Base-by-base conservation (phyloP, 441 rosid genomes). In the Omphalea diandra region DNA sequence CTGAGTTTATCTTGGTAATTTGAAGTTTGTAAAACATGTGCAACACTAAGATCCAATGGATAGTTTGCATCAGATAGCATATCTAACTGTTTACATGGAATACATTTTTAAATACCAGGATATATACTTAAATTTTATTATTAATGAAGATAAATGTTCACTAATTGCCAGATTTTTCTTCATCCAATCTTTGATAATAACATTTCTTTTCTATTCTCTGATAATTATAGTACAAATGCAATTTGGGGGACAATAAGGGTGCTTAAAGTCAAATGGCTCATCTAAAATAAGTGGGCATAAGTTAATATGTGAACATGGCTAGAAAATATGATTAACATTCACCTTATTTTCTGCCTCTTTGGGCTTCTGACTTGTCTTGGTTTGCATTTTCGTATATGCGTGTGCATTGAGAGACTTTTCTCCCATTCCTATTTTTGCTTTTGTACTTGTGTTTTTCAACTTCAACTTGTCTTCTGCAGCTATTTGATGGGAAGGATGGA, bases 401-500 rank as follows among this genome's bases (percentile, higher is more conserved):
- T n/a, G n/a, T n/a, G n/a, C n/a, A n/a, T n/a, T 49, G 41, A 54
- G 10, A 3, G 40, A 40, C 61, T 60, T 71, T 40, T 20, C 31
- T 56, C 15, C 3, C 1, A 6, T 60, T 58, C 4, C 29, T 33
- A 22, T 67, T 56, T 55, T 38, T 36, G 55, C 11, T 52, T 22
- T 64, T 76, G 4, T 24, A 24, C 6, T 17, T 32, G 14, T 43
- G 12, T 32, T 65, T 4, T 3, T 18, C 12, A 17, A 33, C 33
- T 24, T 55, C 15, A 53, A 3, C 15, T 70, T 63, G 49, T 60
- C 55, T 22, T 69, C 62, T 70, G 73, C 87, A 93, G 97, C 82
- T 91, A 62, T 93, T 93, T 55, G 93, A 93, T 73, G 97, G 94
- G 18, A 93, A 89, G 80, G 95, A 91, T 9, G 98, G 96, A 66